Evolutionary conservation across 163 green algal genomes (phyloP), one percentile per base, ranked within the genome.

Genomic region (Chloromonas sp.): DNA sequence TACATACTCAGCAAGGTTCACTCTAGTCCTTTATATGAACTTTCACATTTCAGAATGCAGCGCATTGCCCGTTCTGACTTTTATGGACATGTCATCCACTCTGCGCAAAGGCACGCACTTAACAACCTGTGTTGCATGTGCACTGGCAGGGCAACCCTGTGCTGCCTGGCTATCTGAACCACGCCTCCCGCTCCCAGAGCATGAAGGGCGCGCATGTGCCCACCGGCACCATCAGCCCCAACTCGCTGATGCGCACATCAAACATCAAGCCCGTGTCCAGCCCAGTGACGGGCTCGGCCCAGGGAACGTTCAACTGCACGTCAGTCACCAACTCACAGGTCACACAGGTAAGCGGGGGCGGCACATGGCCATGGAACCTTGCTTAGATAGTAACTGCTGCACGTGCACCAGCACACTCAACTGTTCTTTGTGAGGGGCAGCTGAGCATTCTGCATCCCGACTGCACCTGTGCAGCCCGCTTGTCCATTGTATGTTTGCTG

Each of bases 231-330:
- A 14, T 79, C 5, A 36, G 77, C n/a, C 77, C 77, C n/a, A 60
- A n/a, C 77, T 81, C 77, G 1, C 77, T 81, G 77, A n/a, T 81
- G 77, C 15, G 36, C n/a, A 60, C 77, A 3, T 62, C n/a, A 36
- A 81, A 81, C 77, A 81, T 81, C 77, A n/a, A 57, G 77, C 77
- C 77, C 3, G 77, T 81, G 2, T 11, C 77, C 2, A 36, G 15
- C 1, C 14, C 77, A 3, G n/a, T 3, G 2, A n/a, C 77, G 1
- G 57, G 36, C n/a, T n/a, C 77, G 14, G n/a, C 77, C 15, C 2
- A 81, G 14, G 77, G 77, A 36, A 81, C 77, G n/a, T 81, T 81
- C 77, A 81, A 81, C 77, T 60, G 14, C 15, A 81, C 77, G 2
- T 11, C 13, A 3, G 57, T 81, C n/a, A 57, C 77, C 77, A 81